phyloP scores from a whole-genome alignment of 352 stramenopile species.

The Phytophthora brassicae region DNA sequence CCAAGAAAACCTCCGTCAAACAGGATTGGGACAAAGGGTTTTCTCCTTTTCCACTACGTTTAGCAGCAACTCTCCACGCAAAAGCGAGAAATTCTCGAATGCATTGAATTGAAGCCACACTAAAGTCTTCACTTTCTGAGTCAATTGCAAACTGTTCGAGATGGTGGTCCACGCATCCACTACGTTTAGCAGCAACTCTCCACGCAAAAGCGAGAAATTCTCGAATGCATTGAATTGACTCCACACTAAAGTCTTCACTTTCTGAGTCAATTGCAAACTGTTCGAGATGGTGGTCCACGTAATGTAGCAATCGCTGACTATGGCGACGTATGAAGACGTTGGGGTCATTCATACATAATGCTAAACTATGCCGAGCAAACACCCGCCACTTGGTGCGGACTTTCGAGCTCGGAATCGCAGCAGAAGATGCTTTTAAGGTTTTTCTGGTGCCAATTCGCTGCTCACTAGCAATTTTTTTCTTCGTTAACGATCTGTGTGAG shows the following conservation, averaged over 20 bases:
- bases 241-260: background rate
- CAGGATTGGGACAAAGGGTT: slow-evolving; percentile 19
- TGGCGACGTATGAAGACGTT: slow-evolving; percentile 52
- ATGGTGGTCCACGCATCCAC: too few relatives aligned
- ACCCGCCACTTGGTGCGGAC: slow-evolving; percentile 33
- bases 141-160: slow-evolving; percentile 10
- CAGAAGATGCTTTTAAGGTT: background rate
- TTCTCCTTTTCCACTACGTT: slow-evolving; percentile 13
- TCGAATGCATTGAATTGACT: slow-evolving; percentile 35
- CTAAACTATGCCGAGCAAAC: slow-evolving; percentile 34
- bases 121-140: background rate
- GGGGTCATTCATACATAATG: slow-evolving; percentile 53
- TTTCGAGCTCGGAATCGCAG: slow-evolving; percentile 1
- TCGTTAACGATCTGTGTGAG: background rate
- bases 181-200: slow-evolving; percentile 42
- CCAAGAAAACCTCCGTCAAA: slow-evolving; percentile 47
- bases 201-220: slow-evolving; percentile 47
- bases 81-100: slow-evolving; percentile 49
- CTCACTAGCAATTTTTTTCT: background rate
- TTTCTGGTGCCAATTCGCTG: background rate
- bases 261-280: slow-evolving; percentile 1
- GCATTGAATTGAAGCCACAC: slow-evolving; percentile 17
- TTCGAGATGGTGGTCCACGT: slow-evolving; percentile 24
- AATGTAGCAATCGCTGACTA: slow-evolving; percentile 20
- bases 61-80: slow-evolving; percentile 42